Evolutionary conservation across 768 basidiomycete species (phyloP).

Genomic region (Leccinum sublutescens): DNA sequence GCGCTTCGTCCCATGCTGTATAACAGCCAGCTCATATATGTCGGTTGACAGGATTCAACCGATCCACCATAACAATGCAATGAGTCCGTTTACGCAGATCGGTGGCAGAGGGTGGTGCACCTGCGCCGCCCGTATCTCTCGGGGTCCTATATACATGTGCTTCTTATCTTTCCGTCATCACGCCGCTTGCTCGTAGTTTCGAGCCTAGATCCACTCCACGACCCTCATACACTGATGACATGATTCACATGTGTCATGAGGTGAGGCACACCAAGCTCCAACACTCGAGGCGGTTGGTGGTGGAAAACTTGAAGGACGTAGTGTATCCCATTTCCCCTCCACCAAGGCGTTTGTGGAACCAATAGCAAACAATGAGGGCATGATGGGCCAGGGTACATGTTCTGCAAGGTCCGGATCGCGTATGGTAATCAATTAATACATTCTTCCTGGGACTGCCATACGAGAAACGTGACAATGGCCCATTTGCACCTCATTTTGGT

Average conservation of each 20-base stretch:
- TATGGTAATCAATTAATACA: not conserved
- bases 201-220: slow-evolving; percentile 9
- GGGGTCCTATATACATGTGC: slow-evolving; percentile 20
- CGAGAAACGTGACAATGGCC: not conserved
- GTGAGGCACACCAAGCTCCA: slow-evolving; percentile 1
- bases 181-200: slow-evolving; percentile 7
- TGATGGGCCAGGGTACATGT: not conserved
- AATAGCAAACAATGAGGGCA: not conserved
- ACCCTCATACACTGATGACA: slow-evolving; percentile 2
- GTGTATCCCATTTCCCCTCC: not conserved
- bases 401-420: slow-evolving; percentile 5
- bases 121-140: slow-evolving; percentile 5
- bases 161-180: slow-evolving; percentile 13
- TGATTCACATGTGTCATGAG: slow-evolving; percentile 8
- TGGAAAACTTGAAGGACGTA: not conserved
- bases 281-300: not conserved
- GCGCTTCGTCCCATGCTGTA: slow-evolving; percentile 1
- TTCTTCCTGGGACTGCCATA: slow-evolving; percentile 2
- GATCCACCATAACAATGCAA: not conserved
- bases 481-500: not conserved
- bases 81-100: not conserved
- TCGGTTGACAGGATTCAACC: not conserved
- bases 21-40: not conserved
- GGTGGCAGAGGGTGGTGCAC: slow-evolving; percentile 17
- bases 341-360: not conserved